phyloP scores from a whole-genome alignment of 1,284 basidiomycete species.

The Ustilago esculenta region DNA sequence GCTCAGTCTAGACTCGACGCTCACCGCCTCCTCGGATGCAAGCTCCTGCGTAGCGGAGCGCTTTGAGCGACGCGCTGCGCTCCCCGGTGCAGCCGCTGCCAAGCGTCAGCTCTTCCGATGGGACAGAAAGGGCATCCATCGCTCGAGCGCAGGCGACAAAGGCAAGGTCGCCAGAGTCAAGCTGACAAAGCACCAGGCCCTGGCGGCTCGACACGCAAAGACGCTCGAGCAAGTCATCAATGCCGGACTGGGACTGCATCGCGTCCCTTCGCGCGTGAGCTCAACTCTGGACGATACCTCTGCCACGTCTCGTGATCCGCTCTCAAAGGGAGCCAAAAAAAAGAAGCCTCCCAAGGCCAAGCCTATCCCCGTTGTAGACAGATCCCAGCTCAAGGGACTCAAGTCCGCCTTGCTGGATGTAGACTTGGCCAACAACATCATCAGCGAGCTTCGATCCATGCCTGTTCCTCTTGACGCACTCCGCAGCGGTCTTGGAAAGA shows the following conservation, averaged over 20 bases:
- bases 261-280: constrained; percentile 21
- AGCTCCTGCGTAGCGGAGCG: constrained; percentile 11
- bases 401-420: constrained; percentile 56
- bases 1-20: constrained; percentile 21
- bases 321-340: constrained; percentile 25
- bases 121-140: constrained; percentile 45
- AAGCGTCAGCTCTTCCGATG: constrained; percentile 42
- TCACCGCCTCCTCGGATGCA: constrained; percentile 5
- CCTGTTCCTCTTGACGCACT: constrained; percentile 37
- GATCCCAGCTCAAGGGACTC: constrained; percentile 49
- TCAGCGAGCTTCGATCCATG: constrained; percentile 54
- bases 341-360: constrained; percentile 24
- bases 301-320: background rate
- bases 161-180: constrained; percentile 45
- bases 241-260: constrained; percentile 49
- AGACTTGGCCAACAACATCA: constrained; percentile 56
- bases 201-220: constrained; percentile 57
- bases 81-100: constrained; percentile 30
- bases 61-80: constrained; percentile 15
- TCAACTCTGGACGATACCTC: background rate
- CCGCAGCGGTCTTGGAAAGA: constrained; percentile 19
- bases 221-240: constrained; percentile 59
- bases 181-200: constrained; percentile 46
- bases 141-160: constrained; percentile 15
- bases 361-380: constrained; percentile 26